Evolutionary conservation across 768 basidiomycete genomes (phyloP), one percentile per base, ranked within the genome.

Genomic region (Tremella yokohamensis): DNA sequence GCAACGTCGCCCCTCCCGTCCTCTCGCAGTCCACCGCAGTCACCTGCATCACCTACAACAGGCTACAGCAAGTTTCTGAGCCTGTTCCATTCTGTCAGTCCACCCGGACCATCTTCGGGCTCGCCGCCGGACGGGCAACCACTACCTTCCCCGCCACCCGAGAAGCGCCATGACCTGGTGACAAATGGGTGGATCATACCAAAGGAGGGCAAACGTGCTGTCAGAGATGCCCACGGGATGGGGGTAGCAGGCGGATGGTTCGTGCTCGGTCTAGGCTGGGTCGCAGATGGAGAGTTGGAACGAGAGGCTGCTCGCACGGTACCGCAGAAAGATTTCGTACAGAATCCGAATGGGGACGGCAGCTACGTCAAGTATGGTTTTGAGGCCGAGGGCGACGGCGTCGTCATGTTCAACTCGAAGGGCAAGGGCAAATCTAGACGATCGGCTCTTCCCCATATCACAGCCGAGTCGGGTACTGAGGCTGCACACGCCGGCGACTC

Each of bases 181-280:
- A 49, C 61, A 7, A 57, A 60, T 13, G 63, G 65, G 1, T 72
- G 70, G 70, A 51, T 64, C 11, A 68, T 72, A 25, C 67, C 64
- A 16, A 58, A 57, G 45, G 65, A 72, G n/a, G 70, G 70, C 1
- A 72, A 68, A 37, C 39, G 63, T 22, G 70, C 66, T 8, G 56
- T 66, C 13, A 48, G 71, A 45, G 71, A 73, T 60, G 62, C 63
- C 3, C 54, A 70, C 29, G 60, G 61, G 2, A 73, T 73, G 71
- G 68, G 68, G 12, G 40, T 66, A 4, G 71, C 71, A 19, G 71
- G 57, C 8, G 71, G 59, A 4, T 73, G 71, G 71, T 63, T 68
- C 38, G 56, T 68, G 7, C 40, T 73, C 18, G 71, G 68, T 47
- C 38, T 72, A 1, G 65, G 63, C 8, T 72, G 68, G 68, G 47